A percentile compares a stretch with the other conserved stretches of the same genome.
phyloP scores from a whole-genome alignment of 805 yeast species.

The Spathaspora hagerdaliae region DNA sequence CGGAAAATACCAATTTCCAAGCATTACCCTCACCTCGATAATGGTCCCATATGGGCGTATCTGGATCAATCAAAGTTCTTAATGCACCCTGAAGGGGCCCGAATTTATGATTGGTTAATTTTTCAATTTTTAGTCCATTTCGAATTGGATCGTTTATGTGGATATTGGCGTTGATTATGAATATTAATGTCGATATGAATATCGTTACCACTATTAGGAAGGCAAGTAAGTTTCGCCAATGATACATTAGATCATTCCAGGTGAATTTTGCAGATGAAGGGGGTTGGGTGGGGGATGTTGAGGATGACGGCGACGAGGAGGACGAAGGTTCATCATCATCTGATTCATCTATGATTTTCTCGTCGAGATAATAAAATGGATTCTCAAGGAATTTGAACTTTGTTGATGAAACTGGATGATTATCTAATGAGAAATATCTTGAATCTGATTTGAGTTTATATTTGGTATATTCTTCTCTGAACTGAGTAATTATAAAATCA shows the following conservation, averaged over 20 bases:
- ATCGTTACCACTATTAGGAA: not conserved
- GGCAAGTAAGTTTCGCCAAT: not conserved
- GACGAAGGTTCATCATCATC: not conserved
- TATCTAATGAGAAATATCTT: not conserved
- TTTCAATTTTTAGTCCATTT: slow-evolving; percentile 14
- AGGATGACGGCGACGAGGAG: not conserved
- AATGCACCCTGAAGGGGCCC: slow-evolving; percentile 49
- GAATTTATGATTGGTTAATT: slow-evolving; percentile 53
- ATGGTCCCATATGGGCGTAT: slow-evolving; percentile 55
- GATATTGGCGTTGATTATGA: not conserved
- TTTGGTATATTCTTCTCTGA: not conserved
- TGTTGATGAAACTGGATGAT: not conserved
- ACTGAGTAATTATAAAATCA: not conserved
- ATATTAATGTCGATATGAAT: not conserved
- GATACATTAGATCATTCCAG: not conserved
- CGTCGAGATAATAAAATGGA: slow-evolving; percentile 10
- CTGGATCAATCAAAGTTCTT: slow-evolving; percentile 65
- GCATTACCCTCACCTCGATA: slow-evolving; percentile 21
- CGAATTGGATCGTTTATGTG: not conserved
- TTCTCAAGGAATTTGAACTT: slow-evolving; percentile 1
- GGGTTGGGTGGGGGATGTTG: too few relatives aligned
- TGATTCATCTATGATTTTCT: slow-evolving; percentile 12
- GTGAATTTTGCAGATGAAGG: not conserved
- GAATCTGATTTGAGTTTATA: not conserved
- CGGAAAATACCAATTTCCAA: slow-evolving; percentile 35